Evolutionary conservation across 352 stramenopile species (phyloP).

Genomic region (Nothophytophthora sp.): DNA sequence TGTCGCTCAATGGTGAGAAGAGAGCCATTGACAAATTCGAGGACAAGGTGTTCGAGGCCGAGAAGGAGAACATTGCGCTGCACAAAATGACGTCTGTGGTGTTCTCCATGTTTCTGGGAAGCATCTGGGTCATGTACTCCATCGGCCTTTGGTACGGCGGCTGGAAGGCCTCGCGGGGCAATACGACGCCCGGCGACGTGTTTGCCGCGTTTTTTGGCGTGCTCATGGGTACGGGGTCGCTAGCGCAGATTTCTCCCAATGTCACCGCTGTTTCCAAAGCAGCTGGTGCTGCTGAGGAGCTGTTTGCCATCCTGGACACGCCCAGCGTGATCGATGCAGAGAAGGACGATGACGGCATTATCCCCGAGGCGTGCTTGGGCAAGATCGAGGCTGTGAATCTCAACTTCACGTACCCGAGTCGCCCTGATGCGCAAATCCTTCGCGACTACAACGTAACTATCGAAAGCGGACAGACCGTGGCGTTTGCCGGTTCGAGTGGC

Average conservation of each 20-base stretch:
- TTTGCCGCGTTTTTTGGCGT: conserved; percentile 55
- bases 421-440: conserved; percentile 64
- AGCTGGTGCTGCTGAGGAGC: conserved; percentile 24
- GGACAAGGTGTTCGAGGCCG: conserved; percentile 21
- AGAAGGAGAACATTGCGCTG: conserved; percentile 37
- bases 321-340: conserved; percentile 49
- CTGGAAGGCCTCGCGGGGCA: conserved; percentile 31
- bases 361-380: conserved; percentile 36
- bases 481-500: conserved; percentile 87
- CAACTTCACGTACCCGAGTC: conserved; percentile 80
- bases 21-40: conserved; percentile 36
- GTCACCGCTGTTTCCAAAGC: conserved; percentile 41
- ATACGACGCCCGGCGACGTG: conserved; percentile 33
- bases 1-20: conserved; percentile 39
- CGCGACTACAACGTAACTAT: conserved; percentile 79
- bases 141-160: conserved; percentile 60
- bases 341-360: conserved; percentile 31
- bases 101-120: conserved; percentile 38
- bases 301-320: conserved; percentile 57
- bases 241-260: conserved; percentile 52
- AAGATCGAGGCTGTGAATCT: conserved; percentile 59
- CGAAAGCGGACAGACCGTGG: conserved; percentile 71
- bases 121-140: conserved; percentile 52
- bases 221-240: conserved; percentile 33
- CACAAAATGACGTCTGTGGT: conserved; percentile 33